Conservation (phyloP, 2,329 filamentous ascomycete genomes). For the Apiospora arundinis region DNA sequence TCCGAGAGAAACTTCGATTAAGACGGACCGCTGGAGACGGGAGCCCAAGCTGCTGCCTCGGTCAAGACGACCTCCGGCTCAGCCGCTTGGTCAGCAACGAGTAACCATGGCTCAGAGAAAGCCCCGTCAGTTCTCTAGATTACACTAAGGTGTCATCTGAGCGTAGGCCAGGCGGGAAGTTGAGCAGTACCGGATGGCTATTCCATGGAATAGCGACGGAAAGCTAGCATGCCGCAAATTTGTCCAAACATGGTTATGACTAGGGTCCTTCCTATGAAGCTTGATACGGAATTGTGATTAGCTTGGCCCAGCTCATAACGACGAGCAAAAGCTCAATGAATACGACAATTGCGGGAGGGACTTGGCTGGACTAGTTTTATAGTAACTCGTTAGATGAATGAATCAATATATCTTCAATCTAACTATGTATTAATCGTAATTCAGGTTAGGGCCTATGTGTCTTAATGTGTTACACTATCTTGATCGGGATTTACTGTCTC, state of each 20-base stretch:
- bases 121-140: neutral
- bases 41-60: neutral
- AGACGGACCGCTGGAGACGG: neutral
- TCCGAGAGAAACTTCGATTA: neutral
- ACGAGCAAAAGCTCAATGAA: neutral
- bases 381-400: neutral
- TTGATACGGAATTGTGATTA: too few relatives aligned
- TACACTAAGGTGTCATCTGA: neutral
- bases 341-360: neutral
- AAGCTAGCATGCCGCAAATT: neutral
- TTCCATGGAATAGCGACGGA: neutral
- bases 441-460: neutral
- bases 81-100: neutral
- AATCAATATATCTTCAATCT: neutral
- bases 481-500: constrained; percentile 3
- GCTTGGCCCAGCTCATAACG: neutral
- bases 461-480: neutral
- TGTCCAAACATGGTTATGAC: neutral
- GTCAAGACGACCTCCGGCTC: neutral
- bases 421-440: neutral
- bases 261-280: neutral
- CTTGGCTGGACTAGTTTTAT: neutral
- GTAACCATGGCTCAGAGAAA: neutral
- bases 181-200: neutral
- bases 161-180: neutral